phyloP scores from a whole-genome alignment of 2,329 filamentous ascomycete genomes.

The Sporothrix pallida region DNA sequence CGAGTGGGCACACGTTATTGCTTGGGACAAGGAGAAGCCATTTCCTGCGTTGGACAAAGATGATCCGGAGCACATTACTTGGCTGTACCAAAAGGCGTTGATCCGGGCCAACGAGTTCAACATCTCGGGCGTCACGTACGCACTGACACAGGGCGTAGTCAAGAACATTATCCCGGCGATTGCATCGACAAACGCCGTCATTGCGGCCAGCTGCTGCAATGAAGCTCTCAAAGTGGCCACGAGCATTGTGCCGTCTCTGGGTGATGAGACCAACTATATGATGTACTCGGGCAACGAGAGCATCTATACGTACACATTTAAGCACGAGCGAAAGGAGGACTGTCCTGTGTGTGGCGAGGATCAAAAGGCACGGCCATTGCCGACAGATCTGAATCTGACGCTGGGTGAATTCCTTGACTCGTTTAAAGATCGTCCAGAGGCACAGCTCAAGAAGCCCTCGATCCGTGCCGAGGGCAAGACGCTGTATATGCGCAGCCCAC shows the following conservation, averaged over 20 bases:
- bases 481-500: conserved; percentile 86
- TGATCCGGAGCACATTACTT: conserved; percentile 95
- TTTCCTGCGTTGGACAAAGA: conserved; percentile 91
- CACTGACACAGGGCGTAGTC: conserved; percentile 93
- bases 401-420: conserved; percentile 85
- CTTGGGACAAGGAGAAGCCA: conserved; percentile 86
- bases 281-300: conserved; percentile 97
- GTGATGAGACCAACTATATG: conserved; percentile 89
- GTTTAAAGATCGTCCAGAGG: conserved; percentile 80
- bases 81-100: conserved; percentile 88
- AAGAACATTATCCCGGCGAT: conserved; percentile 99
- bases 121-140: conserved; percentile 91
- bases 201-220: conserved; percentile 94
- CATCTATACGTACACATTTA: conserved; percentile 97
- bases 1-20: conserved; percentile 98
- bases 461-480: conserved; percentile 79
- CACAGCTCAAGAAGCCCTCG: conserved; percentile 92
- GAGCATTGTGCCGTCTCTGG: conserved; percentile 78
- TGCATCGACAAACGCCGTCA: conserved; percentile 95
- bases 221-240: conserved; percentile 96
- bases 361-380: conserved; percentile 75
- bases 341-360: conserved; percentile 83
- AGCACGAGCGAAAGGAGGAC: conserved; percentile 90
- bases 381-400: conserved; percentile 72
- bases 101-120: conserved; percentile 83